Evolutionary conservation across 306 rosid species (phyloP).

Genomic region (Quercus glauca): DNA sequence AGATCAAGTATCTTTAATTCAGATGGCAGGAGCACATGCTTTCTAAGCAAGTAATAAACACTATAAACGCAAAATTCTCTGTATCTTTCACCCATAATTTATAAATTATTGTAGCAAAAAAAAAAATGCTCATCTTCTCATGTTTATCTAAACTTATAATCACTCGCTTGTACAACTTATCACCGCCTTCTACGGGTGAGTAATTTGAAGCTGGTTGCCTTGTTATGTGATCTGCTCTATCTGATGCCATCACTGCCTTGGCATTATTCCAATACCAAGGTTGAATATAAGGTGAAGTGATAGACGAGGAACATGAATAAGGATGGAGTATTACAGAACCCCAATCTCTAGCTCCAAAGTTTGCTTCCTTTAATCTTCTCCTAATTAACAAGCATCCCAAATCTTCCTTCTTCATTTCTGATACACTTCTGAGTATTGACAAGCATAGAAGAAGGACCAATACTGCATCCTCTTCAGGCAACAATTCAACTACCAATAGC

Average conservation of each 20-base stretch:
- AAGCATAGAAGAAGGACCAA: constrained; percentile 71
- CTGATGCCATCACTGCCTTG: constrained; percentile 39
- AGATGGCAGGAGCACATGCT: neutral
- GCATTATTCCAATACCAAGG: constrained; percentile 85
- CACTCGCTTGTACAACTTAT: constrained; percentile 65
- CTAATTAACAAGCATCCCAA: constrained; percentile 66
- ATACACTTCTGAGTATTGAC: constrained; percentile 66
- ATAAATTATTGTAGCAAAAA: neutral
- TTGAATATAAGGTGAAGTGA: constrained; percentile 58
- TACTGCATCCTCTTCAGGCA: constrained; percentile 81
- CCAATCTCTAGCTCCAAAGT: constrained; percentile 67
- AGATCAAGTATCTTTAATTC: neutral
- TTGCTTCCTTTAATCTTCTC: constrained; percentile 72
- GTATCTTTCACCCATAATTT: neutral
- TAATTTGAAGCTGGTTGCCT: constrained; percentile 47
- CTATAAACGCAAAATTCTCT: neutral
- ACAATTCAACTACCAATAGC: constrained; percentile 63
- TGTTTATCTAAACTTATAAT: constrained; percentile 27
- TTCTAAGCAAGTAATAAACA: too few relatives aligned
- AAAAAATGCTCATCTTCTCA: constrained; percentile 5
- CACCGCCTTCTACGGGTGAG: constrained; percentile 76
- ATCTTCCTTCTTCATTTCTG: constrained; percentile 74
- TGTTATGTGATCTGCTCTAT: constrained; percentile 32
- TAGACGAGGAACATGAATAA: constrained; percentile 34
- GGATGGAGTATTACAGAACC: constrained; percentile 81